A percentile compares a stretch with the other conserved stretches of the same genome.
Evolutionary conservation across 2,329 filamentous ascomycete genomes (phyloP).

Genomic region (Colletotrichum agaves): DNA sequence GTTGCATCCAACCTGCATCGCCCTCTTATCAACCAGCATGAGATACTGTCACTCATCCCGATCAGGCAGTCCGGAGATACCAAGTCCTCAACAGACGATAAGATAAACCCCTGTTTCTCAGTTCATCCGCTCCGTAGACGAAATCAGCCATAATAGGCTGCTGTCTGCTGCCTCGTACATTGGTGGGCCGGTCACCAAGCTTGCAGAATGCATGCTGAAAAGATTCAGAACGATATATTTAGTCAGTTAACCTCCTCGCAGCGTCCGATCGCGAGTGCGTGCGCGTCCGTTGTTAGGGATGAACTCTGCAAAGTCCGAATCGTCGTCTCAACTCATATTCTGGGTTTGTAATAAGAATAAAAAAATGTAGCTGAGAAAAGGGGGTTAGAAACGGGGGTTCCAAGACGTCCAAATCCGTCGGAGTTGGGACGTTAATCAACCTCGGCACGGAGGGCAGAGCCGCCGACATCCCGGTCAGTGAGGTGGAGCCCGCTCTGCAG

Average conservation of each 20-base stretch:
- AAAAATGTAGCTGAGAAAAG: neutral
- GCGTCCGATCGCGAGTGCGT: conserved; percentile 6
- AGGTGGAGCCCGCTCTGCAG: neutral
- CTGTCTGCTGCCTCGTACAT: conserved; percentile 9
- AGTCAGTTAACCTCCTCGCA: conserved; percentile 7
- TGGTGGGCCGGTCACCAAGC: neutral
- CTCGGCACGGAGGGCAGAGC: conserved; percentile 30
- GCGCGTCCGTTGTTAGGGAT: conserved; percentile 6
- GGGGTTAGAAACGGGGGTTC: neutral
- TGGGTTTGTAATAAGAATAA: conserved; percentile 30
- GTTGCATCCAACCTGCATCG: conserved; percentile 4
- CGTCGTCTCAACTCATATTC: conserved; percentile 7
- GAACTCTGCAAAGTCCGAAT: conserved; percentile 2
- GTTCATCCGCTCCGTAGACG: conserved; percentile 3
- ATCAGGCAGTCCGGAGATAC: conserved; percentile 19
- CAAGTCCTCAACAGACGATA: conserved; percentile 16
- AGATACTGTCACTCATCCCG: conserved; percentile 6
- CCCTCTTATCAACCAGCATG: conserved; percentile 14
- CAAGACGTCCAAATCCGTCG: conserved; percentile 27
- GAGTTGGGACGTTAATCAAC: conserved; percentile 28
- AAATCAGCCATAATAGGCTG: neutral
- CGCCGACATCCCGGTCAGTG: conserved; percentile 24
- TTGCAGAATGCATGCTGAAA: neutral
- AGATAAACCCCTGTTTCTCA: conserved; percentile 15
- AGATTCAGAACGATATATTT: neutral